These are phyloP conservation scores for Lichtheimia ramosa DNA, from an alignment of 371 early-diverging fungal species.

Conservation along the genomic window DNA sequence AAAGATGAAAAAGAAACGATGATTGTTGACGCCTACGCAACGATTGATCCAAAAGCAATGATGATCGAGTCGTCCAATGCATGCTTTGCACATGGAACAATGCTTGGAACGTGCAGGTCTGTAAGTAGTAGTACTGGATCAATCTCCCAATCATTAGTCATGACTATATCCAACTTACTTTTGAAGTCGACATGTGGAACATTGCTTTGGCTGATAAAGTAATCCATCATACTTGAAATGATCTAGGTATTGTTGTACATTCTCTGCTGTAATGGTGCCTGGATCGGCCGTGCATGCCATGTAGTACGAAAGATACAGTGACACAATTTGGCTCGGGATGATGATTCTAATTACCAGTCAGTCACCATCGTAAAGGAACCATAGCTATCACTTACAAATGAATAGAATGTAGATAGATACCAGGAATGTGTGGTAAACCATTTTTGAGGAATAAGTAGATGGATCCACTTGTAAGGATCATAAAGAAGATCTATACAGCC, in stretches of 20 bases:
- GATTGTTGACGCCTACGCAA: conserved; percentile 75
- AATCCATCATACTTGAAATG: conserved; percentile 64
- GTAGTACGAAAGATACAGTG: conserved; percentile 55
- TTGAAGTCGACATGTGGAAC: conserved; percentile 65
- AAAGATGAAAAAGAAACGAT: conserved; percentile 71
- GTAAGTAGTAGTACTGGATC: neutral
- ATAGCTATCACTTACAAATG: conserved; percentile 28
- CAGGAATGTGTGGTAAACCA: conserved; percentile 43
- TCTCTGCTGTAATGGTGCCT: conserved; percentile 58
- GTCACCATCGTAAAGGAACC: neutral
- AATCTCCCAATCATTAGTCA: too few relatives aligned
- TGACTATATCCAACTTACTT: conserved; percentile 42
- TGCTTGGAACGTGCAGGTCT: conserved; percentile 80
- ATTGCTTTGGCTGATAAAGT: conserved; percentile 60
- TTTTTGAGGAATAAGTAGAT: conserved; percentile 27
- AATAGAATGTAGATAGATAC: conserved; percentile 29
- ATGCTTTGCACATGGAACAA: conserved; percentile 72
- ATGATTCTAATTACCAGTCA: conserved; percentile 24
- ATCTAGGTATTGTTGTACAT: conserved; percentile 51
- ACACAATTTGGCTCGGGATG: conserved; percentile 56
- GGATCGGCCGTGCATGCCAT: conserved; percentile 66
- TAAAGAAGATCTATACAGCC: conserved; percentile 34
- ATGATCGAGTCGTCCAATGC: conserved; percentile 71
- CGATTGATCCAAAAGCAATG: conserved; percentile 82
- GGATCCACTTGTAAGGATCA: conserved; percentile 26